Conservation (phyloP, 31 red algal species). For the Odonthalia washingtoniensis region DNA sequence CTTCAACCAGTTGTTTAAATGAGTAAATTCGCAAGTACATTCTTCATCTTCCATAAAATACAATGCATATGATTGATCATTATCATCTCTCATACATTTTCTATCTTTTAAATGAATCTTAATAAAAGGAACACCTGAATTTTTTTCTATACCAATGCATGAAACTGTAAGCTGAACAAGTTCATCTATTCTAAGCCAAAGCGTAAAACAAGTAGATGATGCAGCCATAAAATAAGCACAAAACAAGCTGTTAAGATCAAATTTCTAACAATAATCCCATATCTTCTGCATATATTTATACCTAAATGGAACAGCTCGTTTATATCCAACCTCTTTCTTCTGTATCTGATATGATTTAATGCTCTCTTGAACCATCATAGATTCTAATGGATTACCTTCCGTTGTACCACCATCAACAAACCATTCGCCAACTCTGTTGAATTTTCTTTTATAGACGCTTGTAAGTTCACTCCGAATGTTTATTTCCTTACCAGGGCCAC, state of each 20-base stretch:
- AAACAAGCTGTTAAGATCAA: not conserved
- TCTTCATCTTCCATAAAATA: conserved; percentile 8
- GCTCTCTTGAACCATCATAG: not conserved
- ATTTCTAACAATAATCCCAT: not conserved
- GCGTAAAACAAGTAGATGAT: not conserved
- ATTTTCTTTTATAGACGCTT: not conserved
- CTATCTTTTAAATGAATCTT: conserved; percentile 12
- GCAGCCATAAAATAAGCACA: not conserved
- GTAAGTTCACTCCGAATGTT: not conserved
- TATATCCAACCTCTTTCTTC: not conserved
- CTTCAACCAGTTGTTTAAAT: not conserved
- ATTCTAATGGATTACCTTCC: not conserved
- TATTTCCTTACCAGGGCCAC: conserved; percentile 3
- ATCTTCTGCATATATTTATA: conserved; percentile 31
- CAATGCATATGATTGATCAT: conserved; percentile 9
- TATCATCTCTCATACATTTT: not conserved
- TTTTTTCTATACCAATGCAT: not conserved
- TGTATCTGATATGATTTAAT: conserved; percentile 15
- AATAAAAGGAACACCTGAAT: not conserved
- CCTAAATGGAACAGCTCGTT: no score
- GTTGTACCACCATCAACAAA: not conserved
- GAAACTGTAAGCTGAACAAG: not conserved
- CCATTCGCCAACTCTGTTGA: not conserved
- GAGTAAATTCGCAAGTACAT: not conserved
- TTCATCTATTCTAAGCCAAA: no score